Percentiles rank a stretch among this genome's conserved stretches.
These are phyloP conservation scores for Colletotrichum tropicale DNA, from an alignment of 2,329 filamentous ascomycete genomes.

Conservation along the genomic window DNA sequence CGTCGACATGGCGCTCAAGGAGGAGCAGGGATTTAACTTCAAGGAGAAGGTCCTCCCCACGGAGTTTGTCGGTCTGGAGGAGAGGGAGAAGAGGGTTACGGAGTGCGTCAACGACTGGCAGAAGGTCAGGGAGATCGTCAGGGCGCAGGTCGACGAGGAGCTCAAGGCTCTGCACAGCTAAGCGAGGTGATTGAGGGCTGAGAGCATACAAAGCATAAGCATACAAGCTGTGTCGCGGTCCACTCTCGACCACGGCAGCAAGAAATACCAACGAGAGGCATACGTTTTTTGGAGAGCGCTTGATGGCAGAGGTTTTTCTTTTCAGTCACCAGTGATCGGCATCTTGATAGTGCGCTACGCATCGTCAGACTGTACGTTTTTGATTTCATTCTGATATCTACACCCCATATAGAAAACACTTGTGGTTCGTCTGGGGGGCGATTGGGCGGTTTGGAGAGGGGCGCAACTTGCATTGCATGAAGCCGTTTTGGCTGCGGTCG, in stretches of 20 bases:
- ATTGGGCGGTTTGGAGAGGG: neutral
- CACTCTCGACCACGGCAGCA: neutral
- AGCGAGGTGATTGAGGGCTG: neutral
- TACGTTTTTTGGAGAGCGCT: neutral
- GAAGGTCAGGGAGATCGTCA: slow-evolving; percentile 76
- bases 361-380: neutral
- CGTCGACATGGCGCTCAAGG: slow-evolving; percentile 78
- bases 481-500: neutral
- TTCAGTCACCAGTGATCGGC: neutral
- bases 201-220: neutral
- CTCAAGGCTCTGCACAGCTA: slow-evolving; percentile 34
- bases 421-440: neutral
- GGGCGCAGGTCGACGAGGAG: slow-evolving; percentile 73
- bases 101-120: slow-evolving; percentile 75
- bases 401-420: neutral
- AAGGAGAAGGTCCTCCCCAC: slow-evolving; percentile 74
- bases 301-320: neutral
- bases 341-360: neutral
- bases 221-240: neutral
- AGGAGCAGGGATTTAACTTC: slow-evolving; percentile 77
- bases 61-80: slow-evolving; percentile 81
- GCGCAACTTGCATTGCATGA: neutral
- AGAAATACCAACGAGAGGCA: neutral
- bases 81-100: slow-evolving; percentile 76
- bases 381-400: neutral